These are phyloP conservation scores for Drosera capensis DNA, from an alignment of 148 eudicot genomes.

Conservation along the genomic window DNA sequence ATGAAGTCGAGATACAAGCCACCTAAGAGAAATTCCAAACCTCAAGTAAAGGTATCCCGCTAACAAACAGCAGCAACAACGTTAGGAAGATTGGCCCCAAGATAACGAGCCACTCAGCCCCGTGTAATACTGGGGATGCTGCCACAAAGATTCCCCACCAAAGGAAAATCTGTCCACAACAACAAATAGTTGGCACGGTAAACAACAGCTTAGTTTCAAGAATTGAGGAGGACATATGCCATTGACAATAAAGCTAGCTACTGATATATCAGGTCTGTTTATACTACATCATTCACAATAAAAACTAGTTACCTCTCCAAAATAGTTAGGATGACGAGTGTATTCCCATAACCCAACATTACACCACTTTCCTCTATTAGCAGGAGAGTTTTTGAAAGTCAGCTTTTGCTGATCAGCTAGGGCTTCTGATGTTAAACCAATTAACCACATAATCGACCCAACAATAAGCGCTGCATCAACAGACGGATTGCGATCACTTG, in stretches of 20 bases:
- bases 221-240: too few species aligned
- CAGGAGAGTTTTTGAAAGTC: conserved; percentile 58
- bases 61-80: conserved; percentile 70
- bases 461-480: conserved; percentile 47
- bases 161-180: conserved; percentile 60
- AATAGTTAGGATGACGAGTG: conserved; percentile 94
- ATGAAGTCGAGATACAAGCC: too few species aligned
- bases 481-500: conserved; percentile 60
- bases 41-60: conserved; percentile 97
- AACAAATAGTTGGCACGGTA: neutral
- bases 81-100: conserved; percentile 81
- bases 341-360: conserved; percentile 78
- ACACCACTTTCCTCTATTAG: conserved; percentile 88
- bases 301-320: conserved; percentile 66
- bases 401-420: conserved; percentile 88
- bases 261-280: too few species aligned
- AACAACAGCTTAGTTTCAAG: too few species aligned
- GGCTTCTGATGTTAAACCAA: conserved; percentile 68
- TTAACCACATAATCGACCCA: conserved; percentile 86
- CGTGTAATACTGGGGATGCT: conserved; percentile 65
- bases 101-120: conserved; percentile 81
- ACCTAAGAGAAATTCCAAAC: conserved; percentile 22
- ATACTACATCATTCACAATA: too few species aligned
- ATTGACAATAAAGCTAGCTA: too few species aligned
- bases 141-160: conserved; percentile 96